phyloP scores from a whole-genome alignment of 1,284 basidiomycete species.

The Schizophyllum amplum region DNA sequence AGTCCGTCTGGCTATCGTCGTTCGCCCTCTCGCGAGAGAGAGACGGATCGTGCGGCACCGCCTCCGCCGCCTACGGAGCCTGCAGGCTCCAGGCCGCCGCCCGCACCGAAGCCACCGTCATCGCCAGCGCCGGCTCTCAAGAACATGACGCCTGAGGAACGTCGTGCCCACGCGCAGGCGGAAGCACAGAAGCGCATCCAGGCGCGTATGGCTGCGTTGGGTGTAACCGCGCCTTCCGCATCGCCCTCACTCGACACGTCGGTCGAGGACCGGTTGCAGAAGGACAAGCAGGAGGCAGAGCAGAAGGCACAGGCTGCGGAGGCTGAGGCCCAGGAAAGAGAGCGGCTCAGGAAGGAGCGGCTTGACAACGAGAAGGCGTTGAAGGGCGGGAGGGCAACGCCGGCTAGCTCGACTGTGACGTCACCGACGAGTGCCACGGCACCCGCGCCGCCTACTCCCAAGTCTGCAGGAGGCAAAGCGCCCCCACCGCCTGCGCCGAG shows the following conservation, averaged over 20 bases:
- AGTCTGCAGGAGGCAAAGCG: slow-evolving; percentile 24
- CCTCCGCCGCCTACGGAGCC: slow-evolving; percentile 28
- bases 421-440: slow-evolving; percentile 13
- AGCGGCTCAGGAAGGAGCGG: slow-evolving; percentile 59
- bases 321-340: slow-evolving; percentile 69
- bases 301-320: slow-evolving; percentile 53
- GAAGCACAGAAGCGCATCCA: slow-evolving; percentile 83
- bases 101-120: slow-evolving; percentile 30
- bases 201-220: slow-evolving; percentile 83
- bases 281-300: slow-evolving; percentile 76
- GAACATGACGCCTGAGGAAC: slow-evolving; percentile 83
- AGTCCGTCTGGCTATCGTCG: slow-evolving; percentile 13
- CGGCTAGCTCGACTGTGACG: slow-evolving; percentile 12
- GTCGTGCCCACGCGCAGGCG: slow-evolving; percentile 71
- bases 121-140: slow-evolving; percentile 47
- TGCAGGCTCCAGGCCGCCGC: slow-evolving; percentile 36
- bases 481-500: slow-evolving; percentile 20
- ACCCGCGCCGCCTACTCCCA: slow-evolving; percentile 22
- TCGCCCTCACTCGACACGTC: slow-evolving; percentile 57
- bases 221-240: slow-evolving; percentile 45
- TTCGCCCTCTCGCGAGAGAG: slow-evolving; percentile 16
- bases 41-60: slow-evolving; percentile 27
- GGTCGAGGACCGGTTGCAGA: slow-evolving; percentile 75
- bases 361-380: slow-evolving; percentile 60
- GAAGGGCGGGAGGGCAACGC: slow-evolving; percentile 33